Evolutionary conservation across 176 grass and related monocot species (phyloP), one percentile per base, ranked within the genome.

Genomic region (bread wheat (Triticum aestivum)): DNA sequence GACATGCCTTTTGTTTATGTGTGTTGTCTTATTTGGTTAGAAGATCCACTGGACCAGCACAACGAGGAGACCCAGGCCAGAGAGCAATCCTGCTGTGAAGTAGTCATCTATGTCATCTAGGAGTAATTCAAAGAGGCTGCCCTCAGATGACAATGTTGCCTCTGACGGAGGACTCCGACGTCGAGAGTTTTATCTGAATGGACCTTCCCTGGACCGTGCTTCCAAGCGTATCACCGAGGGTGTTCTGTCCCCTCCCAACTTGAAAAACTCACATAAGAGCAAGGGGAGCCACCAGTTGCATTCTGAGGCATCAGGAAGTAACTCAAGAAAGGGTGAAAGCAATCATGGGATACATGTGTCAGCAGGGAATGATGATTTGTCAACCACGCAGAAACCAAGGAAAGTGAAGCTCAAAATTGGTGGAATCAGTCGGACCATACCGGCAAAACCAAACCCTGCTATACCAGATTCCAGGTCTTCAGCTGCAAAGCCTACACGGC

Each of bases 401-500:
- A 91, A 93, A 75, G 59, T 93, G 84, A 95, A 92, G 81, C 91
- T 95, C 67, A 95, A 93, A 91, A 92, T 92, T 38, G 87, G 90
- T 68, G 87, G 83, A 67, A 71, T 95, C 68, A 83, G 86, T 21
- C 66, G 66, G 11, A 89, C 51, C 34, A 83, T 92, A 54, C 47
- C 82, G 3, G 45, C 76, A 38, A 92, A 90, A 58, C 52, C 83
- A 21, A 86, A 79, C 63, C 56, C 71, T 81, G 81, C 74, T 13
- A 32, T 78, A 34, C 15, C 5, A 10, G 76, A 84, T 83, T 81
- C 61, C 80, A 86, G 65, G 64, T 82, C 82, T 51, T 49, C 63
- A 66, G 83, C 67, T 51, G 79, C 62, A 42, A 92, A 90, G 88
- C 86, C 83, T 45, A 72, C 76, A 9, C 65, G 83, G 34, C 62